Evolutionary conservation across 2,329 filamentous ascomycete species (phyloP), one percentile per base, ranked within the genome.

Genomic region (Penicillium occitanis): DNA sequence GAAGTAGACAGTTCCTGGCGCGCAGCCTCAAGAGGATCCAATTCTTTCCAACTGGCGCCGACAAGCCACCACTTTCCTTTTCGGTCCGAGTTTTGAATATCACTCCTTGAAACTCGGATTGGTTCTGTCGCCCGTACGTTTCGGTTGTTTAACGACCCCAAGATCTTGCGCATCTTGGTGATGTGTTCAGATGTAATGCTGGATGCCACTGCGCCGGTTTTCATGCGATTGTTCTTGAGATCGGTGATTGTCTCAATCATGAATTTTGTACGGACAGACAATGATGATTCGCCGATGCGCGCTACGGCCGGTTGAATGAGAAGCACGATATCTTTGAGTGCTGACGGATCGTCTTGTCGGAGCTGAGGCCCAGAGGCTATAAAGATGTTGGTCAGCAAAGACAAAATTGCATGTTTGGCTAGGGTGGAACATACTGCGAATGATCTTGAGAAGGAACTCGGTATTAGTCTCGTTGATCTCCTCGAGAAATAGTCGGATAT

Each of bases 21-120:
- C 4, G 76, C 76, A 35, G 73, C 71, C 14, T 76, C 73, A 1
- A 81, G 74, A 19, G 76, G 75, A 51, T 80, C 75, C 1, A 35
- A 35, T 65, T 81, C 78, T 48, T 82, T 83, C 87, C 94, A 97
- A 77, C 93, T 97, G n/a, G 95, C 94, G 61, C 95, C 95, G 5
- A 98, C 91, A 22, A 98, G 87, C 95, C 95, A 99, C 95, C 95
- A 99, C 81, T 97, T 97, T 0, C 95, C 95, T 74, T 90, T 91
- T 75, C 91, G 94, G 48, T 94, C 91, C 0, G 90, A 90, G 68
- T 93, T 87, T 69, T 88, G 88, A 61, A 99, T 91, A 73, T 99
- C 95, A 44, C 86, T 84, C 3, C 97, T 84, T 11, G 91, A 88
- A 66, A 97, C 89, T 8, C 92, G 88, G 67, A 99, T 84, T 3